A percentile compares a stretch with the other conserved stretches of the same genome.
Conservation (phyloP, 2,329 filamentous ascomycete genomes). For the Ceratocystis alfenasii region DNA sequence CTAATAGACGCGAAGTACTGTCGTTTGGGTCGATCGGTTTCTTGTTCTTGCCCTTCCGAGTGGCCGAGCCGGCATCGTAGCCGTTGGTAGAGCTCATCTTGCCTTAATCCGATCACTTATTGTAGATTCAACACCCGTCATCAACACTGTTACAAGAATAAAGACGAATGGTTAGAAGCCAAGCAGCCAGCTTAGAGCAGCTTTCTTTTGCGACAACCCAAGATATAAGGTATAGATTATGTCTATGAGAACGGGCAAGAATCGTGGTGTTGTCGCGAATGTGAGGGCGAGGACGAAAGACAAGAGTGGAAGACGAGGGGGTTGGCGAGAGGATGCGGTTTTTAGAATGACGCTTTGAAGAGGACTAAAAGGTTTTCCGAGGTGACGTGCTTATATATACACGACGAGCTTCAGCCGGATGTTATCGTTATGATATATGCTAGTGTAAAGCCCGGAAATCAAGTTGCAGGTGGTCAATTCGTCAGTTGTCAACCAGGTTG, state of each 20-base stretch:
- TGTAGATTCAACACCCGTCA: neutral
- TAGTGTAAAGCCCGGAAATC: neutral
- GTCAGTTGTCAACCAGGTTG: neutral
- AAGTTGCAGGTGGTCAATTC: neutral
- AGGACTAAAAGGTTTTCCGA: neutral
- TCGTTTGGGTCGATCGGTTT: conserved; percentile 76
- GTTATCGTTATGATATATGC: neutral
- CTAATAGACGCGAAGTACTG: conserved; percentile 72
- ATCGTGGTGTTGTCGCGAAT: neutral
- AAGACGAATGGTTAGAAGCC: neutral
- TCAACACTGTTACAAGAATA: neutral
- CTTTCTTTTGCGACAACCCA: neutral
- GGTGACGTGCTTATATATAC: neutral
- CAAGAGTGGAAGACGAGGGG: neutral
- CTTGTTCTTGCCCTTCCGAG: conserved; percentile 73
- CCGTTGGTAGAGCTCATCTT: conserved; percentile 16
- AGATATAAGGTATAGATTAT: neutral
- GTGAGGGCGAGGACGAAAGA: neutral
- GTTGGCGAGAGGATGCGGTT: neutral
- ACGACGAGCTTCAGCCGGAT: neutral
- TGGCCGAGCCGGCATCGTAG: conserved; percentile 4
- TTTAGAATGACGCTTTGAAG: neutral
- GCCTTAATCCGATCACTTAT: neutral
- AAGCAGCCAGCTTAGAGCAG: neutral
- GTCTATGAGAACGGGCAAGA: neutral